Evolutionary conservation across 208 protist species (phyloP), one percentile per base, ranked within the genome.

Genomic region (Acanthamoeba triangularis): DNA sequence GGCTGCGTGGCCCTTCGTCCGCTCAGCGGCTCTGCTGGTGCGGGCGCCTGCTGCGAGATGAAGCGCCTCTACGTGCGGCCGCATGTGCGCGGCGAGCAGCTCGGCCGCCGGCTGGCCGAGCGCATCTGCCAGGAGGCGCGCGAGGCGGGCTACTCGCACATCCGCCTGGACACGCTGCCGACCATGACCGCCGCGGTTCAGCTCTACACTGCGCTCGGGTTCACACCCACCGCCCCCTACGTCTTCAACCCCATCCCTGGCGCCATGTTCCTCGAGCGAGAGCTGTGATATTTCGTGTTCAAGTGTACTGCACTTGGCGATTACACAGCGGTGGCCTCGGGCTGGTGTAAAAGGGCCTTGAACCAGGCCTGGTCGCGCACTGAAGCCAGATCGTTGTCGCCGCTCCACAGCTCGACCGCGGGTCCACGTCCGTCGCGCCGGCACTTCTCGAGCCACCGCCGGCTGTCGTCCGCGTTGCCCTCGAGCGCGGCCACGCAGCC

Each of bases 381-480:
- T 4, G 76, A 85, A 0, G 76, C 76, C 76, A 85, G 44, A 59
- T 85, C 76, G 8, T 85, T 41, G 76, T 85, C 76, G 7, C 41
- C 16, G 28, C 10, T 49, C 76, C 76, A 85, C 76, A 85, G 41
- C n/a, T 85, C 41, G 4, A 85, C 41, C 25, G 76, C 76, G 18
- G 76, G 76, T 33, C 76, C 76, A 6, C 76, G 37, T 1, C 47
- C 76, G 76, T 85, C 52, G 37, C 44, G 35, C 41, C 30, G 37
- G 44, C 85, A 76, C 47, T 63, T 65, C 56, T 92, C 59, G 20
- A 92, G 63, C 85, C 85, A 92, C 54, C n/a, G 20, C 54, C 41
- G 11, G 85, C 54, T 47, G 14, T 74, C 85, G 10, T 92, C 54
- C 8, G n/a, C 56, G 63, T 92, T 49, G 8, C 85, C 85, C 63